phyloP scores from a whole-genome alignment of 139 green algal genomes.

The Chlamydomonas sphaeroides region DNA sequence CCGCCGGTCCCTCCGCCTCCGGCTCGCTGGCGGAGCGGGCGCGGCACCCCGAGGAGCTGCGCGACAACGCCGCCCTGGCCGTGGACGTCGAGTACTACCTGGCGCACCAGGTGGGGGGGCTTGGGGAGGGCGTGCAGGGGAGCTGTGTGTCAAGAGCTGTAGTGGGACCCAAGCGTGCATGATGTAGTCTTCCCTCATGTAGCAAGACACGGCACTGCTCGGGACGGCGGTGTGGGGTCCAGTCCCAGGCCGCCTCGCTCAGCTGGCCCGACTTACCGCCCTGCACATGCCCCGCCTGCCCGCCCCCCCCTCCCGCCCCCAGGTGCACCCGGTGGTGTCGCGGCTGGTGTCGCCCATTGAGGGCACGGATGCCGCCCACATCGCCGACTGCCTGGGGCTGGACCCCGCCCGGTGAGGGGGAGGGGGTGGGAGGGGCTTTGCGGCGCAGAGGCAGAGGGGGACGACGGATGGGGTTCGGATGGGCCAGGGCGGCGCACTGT shows the following conservation, averaged over 20 bases:
- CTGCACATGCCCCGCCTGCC: too few species aligned
- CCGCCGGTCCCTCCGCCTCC: not conserved
- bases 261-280: too few species aligned
- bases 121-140: not conserved
- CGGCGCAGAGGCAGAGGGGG: too few species aligned
- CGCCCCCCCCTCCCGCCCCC: conserved; percentile 38
- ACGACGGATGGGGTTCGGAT: too few species aligned
- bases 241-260: too few species aligned
- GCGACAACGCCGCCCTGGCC: conserved; percentile 56
- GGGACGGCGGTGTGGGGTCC: too few species aligned
- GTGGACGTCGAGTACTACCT: conserved; percentile 95
- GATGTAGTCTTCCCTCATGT: too few species aligned
- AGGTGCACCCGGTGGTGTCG: conserved; percentile 95
- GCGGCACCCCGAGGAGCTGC: conserved; percentile 92
- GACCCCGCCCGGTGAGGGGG: conserved; percentile 64
- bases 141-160: too few species aligned
- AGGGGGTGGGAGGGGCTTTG: not conserved
- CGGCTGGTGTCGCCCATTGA: conserved; percentile 92
- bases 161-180: too few species aligned
- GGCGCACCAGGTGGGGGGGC: conserved; percentile 48
- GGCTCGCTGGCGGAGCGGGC: conserved; percentile 87
- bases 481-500: too few species aligned
- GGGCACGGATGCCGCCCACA: conserved; percentile 85
- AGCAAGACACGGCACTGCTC: too few species aligned
- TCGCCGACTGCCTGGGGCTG: conserved; percentile 96